These are phyloP conservation scores for Pycnococcus provasolii DNA, from an alignment of 139 green algal genomes.

Conservation along the genomic window DNA sequence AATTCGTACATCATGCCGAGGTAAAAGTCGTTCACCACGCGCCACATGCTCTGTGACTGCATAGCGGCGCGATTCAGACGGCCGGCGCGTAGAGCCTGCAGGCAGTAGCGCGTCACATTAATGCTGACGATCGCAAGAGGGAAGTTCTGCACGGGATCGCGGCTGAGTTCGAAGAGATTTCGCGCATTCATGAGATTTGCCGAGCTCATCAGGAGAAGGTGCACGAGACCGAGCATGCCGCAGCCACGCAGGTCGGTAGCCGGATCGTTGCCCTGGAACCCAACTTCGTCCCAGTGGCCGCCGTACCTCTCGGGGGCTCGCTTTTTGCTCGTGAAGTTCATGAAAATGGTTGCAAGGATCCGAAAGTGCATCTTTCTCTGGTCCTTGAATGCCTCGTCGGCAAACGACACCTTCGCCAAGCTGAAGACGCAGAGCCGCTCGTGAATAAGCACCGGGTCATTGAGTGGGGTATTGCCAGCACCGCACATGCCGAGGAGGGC, in stretches of 20 bases:
- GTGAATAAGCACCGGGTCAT: no score
- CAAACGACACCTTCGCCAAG: no score
- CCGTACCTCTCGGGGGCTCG: conserved; percentile 27
- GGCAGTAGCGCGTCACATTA: conserved; percentile 45
- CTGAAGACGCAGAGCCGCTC: no score
- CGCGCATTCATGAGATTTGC: conserved; percentile 17
- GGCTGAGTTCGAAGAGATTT: conserved; percentile 34
- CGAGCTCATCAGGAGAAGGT: conserved; percentile 40
- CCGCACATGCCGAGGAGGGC: no score
- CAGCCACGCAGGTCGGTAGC: conserved; percentile 53
- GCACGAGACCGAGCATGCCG: conserved; percentile 50
- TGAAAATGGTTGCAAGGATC: neutral
- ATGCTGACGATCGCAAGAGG: conserved; percentile 47
- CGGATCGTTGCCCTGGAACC: conserved; percentile 58
- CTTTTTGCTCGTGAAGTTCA: conserved; percentile 5
- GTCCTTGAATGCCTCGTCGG: neutral
- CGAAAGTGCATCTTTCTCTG: conserved; percentile 9
- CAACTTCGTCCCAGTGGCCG: conserved; percentile 48
- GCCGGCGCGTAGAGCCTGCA: neutral
- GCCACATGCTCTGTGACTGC: neutral
- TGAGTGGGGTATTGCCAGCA: no score
- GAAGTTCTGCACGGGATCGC: conserved; percentile 43
- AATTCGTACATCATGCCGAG: conserved; percentile 1
- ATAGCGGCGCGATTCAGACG: neutral
- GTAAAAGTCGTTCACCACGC: neutral